Conservation (phyloP, 2,329 filamentous ascomycete genomes). For the Diaporthe caulivora region DNA sequence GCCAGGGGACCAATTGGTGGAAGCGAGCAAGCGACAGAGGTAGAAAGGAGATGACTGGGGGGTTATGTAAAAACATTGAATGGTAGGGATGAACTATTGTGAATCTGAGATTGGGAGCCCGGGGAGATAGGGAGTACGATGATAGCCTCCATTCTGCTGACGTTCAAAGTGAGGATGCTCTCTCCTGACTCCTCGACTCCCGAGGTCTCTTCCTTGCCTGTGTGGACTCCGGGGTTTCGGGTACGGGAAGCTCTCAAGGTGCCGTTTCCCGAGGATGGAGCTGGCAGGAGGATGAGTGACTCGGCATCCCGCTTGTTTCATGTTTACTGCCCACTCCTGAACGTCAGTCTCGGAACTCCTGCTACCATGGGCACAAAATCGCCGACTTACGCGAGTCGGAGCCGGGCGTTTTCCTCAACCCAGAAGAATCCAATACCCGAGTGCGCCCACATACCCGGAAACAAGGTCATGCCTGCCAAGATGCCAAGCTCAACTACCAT, state of each 20-base stretch:
- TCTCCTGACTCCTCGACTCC: background rate
- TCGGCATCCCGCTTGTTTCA: background rate
- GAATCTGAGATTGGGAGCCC: background rate
- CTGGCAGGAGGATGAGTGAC: background rate
- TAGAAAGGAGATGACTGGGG: constrained; percentile 9
- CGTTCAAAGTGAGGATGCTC: background rate
- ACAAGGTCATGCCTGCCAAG: constrained; percentile 2
- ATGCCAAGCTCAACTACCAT: background rate
- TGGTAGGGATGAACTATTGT: background rate
- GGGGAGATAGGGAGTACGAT: background rate
- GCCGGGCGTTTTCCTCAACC: constrained; percentile 15
- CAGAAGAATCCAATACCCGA: background rate
- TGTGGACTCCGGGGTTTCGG: background rate
- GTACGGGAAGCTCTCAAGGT: background rate
- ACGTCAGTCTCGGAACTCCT: background rate
- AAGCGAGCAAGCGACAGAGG: background rate
- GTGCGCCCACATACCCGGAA: constrained; percentile 12
- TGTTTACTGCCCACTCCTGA: background rate
- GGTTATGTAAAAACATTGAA: constrained; percentile 13
- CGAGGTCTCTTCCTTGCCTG: background rate
- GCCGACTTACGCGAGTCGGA: constrained; percentile 14
- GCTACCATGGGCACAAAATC: constrained; percentile 3
- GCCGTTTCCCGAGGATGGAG: background rate
- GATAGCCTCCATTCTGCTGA: background rate
- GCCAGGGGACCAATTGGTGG: constrained; percentile 16